Evolutionary conservation across 225 moss, liverwort and hornwort genomes (phyloP).

Genomic region (Straminergon stramineum): DNA sequence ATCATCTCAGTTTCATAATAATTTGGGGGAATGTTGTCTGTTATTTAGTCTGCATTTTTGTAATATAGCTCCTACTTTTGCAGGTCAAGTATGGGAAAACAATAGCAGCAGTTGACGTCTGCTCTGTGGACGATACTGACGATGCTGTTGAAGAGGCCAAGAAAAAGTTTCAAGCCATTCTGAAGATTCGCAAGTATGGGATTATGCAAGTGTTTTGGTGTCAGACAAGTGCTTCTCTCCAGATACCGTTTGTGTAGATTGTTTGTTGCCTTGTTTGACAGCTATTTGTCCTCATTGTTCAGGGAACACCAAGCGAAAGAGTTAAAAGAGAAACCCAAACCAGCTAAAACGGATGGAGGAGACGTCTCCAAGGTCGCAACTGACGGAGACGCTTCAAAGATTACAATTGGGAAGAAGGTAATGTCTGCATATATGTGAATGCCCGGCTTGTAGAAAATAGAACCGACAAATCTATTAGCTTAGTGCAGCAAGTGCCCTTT

Average conservation of each 20-base stretch:
- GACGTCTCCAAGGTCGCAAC: constrained; percentile 48
- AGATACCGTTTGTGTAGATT: neutral
- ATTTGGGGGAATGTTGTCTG: neutral
- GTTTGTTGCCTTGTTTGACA: neutral
- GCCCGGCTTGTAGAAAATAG: neutral
- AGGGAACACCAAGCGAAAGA: constrained; percentile 71
- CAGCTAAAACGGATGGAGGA: constrained; percentile 61
- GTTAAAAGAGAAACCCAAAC: constrained; percentile 85
- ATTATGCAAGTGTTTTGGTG: neutral
- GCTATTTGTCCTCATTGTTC: neutral
- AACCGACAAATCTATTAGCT: neutral
- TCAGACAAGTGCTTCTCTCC: neutral
- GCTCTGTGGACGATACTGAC: constrained; percentile 62
- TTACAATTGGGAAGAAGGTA: constrained; percentile 49
- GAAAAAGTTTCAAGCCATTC: constrained; percentile 82
- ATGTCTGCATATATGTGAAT: neutral
- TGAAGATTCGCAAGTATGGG: constrained; percentile 87
- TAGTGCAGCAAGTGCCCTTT: neutral
- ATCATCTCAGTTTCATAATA: neutral
- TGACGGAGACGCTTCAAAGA: constrained; percentile 10
- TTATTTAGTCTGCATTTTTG: neutral
- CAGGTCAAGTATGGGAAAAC: constrained; percentile 69
- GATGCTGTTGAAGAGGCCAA: constrained; percentile 78
- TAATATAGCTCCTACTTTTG: neutral
- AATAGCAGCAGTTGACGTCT: constrained; percentile 78